Evolutionary conservation across 768 basidiomycete genomes (phyloP).

Genomic region (Neoboletus brunneissimus): DNA sequence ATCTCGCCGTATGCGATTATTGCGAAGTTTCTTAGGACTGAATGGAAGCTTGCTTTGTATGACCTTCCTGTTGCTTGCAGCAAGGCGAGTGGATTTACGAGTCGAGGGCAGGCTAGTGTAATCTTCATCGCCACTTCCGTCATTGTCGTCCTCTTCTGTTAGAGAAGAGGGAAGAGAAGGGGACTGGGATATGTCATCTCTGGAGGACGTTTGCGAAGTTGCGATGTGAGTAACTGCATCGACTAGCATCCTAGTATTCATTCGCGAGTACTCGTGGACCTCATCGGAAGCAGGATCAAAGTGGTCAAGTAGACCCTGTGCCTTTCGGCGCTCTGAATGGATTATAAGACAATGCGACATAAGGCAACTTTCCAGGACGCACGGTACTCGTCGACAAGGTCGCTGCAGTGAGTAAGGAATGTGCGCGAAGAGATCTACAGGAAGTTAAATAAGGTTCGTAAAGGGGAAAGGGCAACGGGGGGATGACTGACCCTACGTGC

Average conservation of each 20-base stretch:
- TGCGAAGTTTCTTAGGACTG: conserved; percentile 62
- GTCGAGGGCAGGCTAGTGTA: not conserved
- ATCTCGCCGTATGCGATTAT: conserved; percentile 28
- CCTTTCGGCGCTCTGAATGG: conserved; percentile 44
- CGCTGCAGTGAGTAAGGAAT: conserved; percentile 39
- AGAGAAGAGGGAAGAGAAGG: conserved; percentile 13
- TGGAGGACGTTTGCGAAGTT: conserved; percentile 3
- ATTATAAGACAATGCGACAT: conserved; percentile 7
- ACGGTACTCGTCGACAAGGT: conserved; percentile 58
- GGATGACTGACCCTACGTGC: conserved; percentile 49
- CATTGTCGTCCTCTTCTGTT: conserved; percentile 32
- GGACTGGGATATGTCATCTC: conserved; percentile 12
- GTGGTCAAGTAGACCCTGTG: conserved; percentile 38
- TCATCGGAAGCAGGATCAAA: conserved; percentile 59
- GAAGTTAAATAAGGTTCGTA: not conserved
- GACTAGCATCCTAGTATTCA: conserved; percentile 38
- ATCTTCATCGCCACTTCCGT: conserved; percentile 15
- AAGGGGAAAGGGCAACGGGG: not conserved
- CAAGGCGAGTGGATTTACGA: conserved; percentile 22
- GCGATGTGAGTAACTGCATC: conserved; percentile 8
- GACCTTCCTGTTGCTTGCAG: conserved; percentile 1
- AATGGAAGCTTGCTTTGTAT: conserved; percentile 49
- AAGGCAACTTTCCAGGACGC: conserved; percentile 21
- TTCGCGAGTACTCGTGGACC: conserved; percentile 60
- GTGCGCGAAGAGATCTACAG: conserved; percentile 42